phyloP scores from a whole-genome alignment of 495 filamentous ascomycete genomes.

The Acidiella bohemica region DNA sequence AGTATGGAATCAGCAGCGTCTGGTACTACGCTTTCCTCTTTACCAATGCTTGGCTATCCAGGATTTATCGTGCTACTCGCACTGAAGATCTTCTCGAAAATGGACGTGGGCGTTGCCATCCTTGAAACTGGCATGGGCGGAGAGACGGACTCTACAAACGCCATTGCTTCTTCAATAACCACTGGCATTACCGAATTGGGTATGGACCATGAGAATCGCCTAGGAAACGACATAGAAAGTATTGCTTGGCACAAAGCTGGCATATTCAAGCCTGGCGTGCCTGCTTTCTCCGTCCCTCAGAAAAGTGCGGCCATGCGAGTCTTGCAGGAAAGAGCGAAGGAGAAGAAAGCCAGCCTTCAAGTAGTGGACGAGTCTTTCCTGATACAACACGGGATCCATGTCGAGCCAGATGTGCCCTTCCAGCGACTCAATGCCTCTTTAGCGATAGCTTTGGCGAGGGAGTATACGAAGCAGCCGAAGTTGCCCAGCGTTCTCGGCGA shows the following conservation, averaged over 20 bases:
- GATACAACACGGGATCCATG: not conserved
- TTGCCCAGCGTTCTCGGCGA: not conserved
- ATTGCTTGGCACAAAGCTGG: constrained; percentile 26
- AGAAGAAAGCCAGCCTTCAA: constrained; percentile 9
- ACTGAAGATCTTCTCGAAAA: constrained; percentile 15
- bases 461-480: no score
- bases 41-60: constrained; percentile 26
- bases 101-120: constrained; percentile 20
- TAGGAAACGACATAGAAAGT: constrained; percentile 20
- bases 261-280: constrained; percentile 24
- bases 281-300: constrained; percentile 12
- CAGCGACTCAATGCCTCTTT: not conserved
- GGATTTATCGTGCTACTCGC: constrained; percentile 40
- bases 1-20: constrained; percentile 4
- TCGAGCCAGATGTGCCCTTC: not conserved
- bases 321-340: constrained; percentile 5
- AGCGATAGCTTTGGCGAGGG: not conserved
- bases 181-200: constrained; percentile 21
- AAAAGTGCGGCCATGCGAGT: constrained; percentile 1
- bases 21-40: not conserved
- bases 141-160: constrained; percentile 23
- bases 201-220: constrained; percentile 19
- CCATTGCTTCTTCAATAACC: constrained; percentile 15
- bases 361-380: constrained; percentile 10
- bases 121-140: constrained; percentile 19